These are phyloP conservation scores for Hemerocallis citrina DNA, from an alignment of 106 monocot genomes.

Conservation along the genomic window DNA sequence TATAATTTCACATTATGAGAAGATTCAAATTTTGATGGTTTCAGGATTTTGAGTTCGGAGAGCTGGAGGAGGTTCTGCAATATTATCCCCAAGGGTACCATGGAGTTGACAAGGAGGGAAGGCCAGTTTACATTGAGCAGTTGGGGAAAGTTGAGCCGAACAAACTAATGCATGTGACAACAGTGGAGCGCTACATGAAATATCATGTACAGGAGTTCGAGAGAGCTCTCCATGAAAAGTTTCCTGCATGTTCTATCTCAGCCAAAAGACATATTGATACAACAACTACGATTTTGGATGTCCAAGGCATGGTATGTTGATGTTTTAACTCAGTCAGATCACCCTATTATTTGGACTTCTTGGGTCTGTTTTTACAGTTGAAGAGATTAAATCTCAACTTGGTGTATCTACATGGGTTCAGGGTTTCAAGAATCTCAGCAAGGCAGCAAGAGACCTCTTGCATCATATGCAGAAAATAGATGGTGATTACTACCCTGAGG, in stretches of 20 bases:
- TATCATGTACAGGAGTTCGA: constrained; percentile 99
- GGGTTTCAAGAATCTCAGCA: constrained; percentile 81
- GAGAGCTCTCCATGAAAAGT: constrained; percentile 70
- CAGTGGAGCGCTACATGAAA: constrained; percentile 81
- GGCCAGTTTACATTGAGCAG: constrained; percentile 90
- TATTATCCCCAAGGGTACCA: constrained; percentile 96
- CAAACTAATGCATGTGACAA: constrained; percentile 85
- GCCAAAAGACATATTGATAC: constrained; percentile 73
- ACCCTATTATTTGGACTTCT: not conserved
- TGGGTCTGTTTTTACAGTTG: not conserved
- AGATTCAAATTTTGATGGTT: not conserved
- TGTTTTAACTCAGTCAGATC: not conserved
- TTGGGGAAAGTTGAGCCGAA: constrained; percentile 83
- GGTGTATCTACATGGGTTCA: constrained; percentile 10
- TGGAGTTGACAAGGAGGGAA: constrained; percentile 95
- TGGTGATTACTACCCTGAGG: constrained; percentile 93
- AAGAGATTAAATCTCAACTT: not conserved
- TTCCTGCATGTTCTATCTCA: constrained; percentile 89
- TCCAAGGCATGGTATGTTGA: constrained; percentile 75
- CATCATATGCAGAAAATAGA: constrained; percentile 83
- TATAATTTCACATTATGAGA: not conserved
- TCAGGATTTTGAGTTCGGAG: constrained; percentile 86
- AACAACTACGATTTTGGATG: constrained; percentile 91
- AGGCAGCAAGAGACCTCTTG: constrained; percentile 62
- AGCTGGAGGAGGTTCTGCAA: constrained; percentile 68